These are phyloP conservation scores for Shiraia bambusicola DNA, from an alignment of 2,329 filamentous ascomycete genomes.

Conservation along the genomic window DNA sequence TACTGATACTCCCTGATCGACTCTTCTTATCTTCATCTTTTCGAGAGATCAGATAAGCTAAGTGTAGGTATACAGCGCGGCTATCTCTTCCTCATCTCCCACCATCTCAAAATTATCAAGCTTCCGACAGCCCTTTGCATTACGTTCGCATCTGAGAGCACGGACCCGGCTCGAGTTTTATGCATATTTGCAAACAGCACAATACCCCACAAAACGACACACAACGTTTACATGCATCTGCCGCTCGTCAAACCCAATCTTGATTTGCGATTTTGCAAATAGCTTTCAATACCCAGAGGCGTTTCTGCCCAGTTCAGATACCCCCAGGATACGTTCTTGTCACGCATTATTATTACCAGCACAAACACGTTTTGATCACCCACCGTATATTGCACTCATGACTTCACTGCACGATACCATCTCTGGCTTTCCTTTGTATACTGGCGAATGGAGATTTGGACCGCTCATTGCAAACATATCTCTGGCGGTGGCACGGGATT, in stretches of 20 bases:
- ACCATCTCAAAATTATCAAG: slow-evolving; percentile 29
- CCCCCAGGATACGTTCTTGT: slow-evolving; percentile 1
- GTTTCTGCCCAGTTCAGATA: background rate
- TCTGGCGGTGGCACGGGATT: background rate
- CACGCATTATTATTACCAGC: background rate
- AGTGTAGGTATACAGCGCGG: slow-evolving; percentile 26
- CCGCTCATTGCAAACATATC: background rate
- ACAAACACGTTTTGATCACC: background rate
- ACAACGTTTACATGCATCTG: background rate
- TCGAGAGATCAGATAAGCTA: slow-evolving; percentile 24
- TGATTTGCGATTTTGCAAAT: slow-evolving; percentile 1
- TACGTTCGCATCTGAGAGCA: slow-evolving; percentile 27
- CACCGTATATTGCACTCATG: background rate
- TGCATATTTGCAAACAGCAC: too few species aligned
- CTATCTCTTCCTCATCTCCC: slow-evolving; percentile 30
- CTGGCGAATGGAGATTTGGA: background rate
- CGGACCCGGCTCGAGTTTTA: too few species aligned
- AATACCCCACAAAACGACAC: background rate
- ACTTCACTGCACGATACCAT: slow-evolving; percentile 8
- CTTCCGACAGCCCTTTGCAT: slow-evolving; percentile 18
- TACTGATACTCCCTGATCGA: slow-evolving; percentile 7
- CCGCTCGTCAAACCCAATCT: slow-evolving; percentile 1
- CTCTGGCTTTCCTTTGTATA: slow-evolving; percentile 3
- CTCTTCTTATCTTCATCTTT: slow-evolving; percentile 14
- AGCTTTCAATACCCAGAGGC: background rate